Evolutionary conservation across 2,329 filamentous ascomycete species (phyloP).

Genomic region (Phaeosphaeriaceae sp.): DNA sequence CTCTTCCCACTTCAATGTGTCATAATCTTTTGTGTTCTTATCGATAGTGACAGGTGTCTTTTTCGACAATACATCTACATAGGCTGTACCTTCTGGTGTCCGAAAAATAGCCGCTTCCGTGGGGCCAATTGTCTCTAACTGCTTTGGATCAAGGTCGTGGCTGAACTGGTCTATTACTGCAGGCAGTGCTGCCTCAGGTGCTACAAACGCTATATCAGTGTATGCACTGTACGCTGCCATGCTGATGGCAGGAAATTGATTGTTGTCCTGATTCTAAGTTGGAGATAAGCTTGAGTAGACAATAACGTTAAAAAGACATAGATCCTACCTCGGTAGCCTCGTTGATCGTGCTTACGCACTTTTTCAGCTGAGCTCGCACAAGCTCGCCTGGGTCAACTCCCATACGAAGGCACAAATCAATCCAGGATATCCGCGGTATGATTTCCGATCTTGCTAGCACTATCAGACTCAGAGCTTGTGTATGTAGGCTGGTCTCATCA

Average conservation of each 20-base stretch:
- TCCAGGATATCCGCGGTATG: slow-evolving; percentile 83
- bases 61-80: slow-evolving; percentile 88
- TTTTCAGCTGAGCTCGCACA: slow-evolving; percentile 66
- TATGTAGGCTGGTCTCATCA: slow-evolving; percentile 62
- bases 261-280: slow-evolving; percentile 28
- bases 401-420: slow-evolving; percentile 80
- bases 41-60: slow-evolving; percentile 76
- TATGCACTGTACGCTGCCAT: slow-evolving; percentile 81
- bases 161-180: slow-evolving; percentile 76
- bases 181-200: slow-evolving; percentile 80
- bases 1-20: slow-evolving; percentile 96
- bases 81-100: slow-evolving; percentile 85
- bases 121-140: slow-evolving; percentile 76
- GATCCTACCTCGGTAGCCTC: slow-evolving; percentile 60
- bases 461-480: slow-evolving; percentile 77
- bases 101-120: slow-evolving; percentile 92
- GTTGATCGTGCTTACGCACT: slow-evolving; percentile 72
- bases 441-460: slow-evolving; percentile 80
- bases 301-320: not conserved
- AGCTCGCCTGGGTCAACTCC: slow-evolving; percentile 83
- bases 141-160: slow-evolving; percentile 72
- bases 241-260: slow-evolving; percentile 55
- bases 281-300: slow-evolving; percentile 10
- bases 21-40: slow-evolving; percentile 94
- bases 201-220: slow-evolving; percentile 91